Evolutionary conservation across 345 rosid genomes (phyloP).

Genomic region (Zanthoxylum bungeanum): DNA sequence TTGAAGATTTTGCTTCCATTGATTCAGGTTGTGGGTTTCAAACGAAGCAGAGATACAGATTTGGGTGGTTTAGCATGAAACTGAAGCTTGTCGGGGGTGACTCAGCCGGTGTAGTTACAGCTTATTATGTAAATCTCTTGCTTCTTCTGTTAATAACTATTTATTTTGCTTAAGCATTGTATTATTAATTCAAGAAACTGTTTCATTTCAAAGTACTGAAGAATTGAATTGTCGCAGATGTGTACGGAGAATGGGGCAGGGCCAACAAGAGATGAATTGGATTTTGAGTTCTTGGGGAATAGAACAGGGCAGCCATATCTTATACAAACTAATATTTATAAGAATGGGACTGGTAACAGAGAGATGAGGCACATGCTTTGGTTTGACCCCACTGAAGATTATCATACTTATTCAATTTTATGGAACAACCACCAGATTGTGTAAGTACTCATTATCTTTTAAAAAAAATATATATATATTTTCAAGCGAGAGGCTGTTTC

Average conservation of each 20-base stretch:
- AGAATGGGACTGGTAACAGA: slow-evolving; percentile 81
- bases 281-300: slow-evolving; percentile 93
- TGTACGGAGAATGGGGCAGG: slow-evolving; percentile 92
- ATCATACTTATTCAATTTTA: slow-evolving; percentile 69
- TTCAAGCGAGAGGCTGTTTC: too few species aligned
- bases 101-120: slow-evolving; percentile 97
- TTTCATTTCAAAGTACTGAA: too few species aligned
- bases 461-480: too few species aligned
- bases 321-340: slow-evolving; percentile 86
- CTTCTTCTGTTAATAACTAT: too few species aligned
- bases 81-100: slow-evolving; percentile 91
- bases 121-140: slow-evolving; percentile 62
- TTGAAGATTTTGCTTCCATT: background rate
- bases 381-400: slow-evolving; percentile 94
- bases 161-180: too few species aligned
- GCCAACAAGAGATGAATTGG: slow-evolving; percentile 90
- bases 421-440: slow-evolving; percentile 78
- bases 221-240: slow-evolving; percentile 51
- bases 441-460: slow-evolving; percentile 46
- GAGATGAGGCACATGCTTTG: slow-evolving; percentile 96
- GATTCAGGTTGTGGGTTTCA: slow-evolving; percentile 86
- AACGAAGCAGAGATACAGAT: slow-evolving; percentile 87
- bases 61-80: slow-evolving; percentile 99
- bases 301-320: slow-evolving; percentile 85
- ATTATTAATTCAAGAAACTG: too few species aligned